Evolutionary conservation across 2,329 filamentous ascomycete genomes (phyloP), one percentile per base, ranked within the genome.

Genomic region (Cladosporium sp.): DNA sequence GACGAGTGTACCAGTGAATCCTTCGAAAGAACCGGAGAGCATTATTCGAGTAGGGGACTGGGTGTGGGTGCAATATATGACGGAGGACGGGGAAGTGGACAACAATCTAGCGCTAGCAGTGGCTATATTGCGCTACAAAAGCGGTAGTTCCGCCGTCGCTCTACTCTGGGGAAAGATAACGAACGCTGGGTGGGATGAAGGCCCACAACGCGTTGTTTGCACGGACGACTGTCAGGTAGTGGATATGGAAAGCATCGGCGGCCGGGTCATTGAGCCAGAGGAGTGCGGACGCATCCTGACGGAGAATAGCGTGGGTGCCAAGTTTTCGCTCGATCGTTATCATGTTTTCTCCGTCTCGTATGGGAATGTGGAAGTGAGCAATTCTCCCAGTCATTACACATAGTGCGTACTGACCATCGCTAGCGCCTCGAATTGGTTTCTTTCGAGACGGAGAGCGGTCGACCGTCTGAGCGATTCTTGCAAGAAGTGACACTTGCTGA

Each of bases 401-500:
- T n/a, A 51, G 47, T 51, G 47, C 47, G 47, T 51, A 37, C 47
- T 51, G 20, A 51, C 47, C 47, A 51, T 51, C n/a, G 47, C 47
- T 51, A 51, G 47, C 47, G 47, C 47, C 47, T 51, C 34, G 47
- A 51, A 51, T 51, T 34, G 28, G 47, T 51, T 28, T 51, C 47
- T 37, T 51, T 51, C 28, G 47, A 51, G 47, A 51, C 47, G 47
- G 28, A 51, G n/a, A 37, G 47, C 47, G 47, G 47, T 51, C 47
- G 30, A 51, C n/a, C 47, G 47, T 51, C 47, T 51, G 30, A 37
- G 47, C 47, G 47, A 19, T 51, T 51, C 15, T 17, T 51, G 47
- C 47, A 51, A 51, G 47, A 51, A 51, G 47, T 51, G 47, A 51
- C 47, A 38, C 47, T 51, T 51, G 47, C 47, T 51, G 47, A 51